A percentile compares a stretch with the other conserved stretches of the same genome.
Evolutionary conservation across 495 filamentous ascomycete genomes (phyloP).

Genomic region (Hyaloscypha bicolor): DNA sequence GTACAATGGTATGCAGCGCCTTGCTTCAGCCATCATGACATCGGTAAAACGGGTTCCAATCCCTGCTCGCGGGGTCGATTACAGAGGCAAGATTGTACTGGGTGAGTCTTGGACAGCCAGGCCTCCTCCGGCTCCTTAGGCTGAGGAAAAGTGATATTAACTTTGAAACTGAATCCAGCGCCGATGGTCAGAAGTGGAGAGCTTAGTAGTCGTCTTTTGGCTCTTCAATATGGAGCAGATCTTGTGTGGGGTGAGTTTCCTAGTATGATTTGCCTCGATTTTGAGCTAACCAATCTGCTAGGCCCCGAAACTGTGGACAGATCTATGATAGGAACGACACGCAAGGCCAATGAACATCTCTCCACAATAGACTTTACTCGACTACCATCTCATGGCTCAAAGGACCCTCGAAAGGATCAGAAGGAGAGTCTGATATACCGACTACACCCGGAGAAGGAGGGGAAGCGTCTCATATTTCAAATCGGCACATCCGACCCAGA

Average conservation of each 20-base stretch:
- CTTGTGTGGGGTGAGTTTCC: constrained; percentile 80
- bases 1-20: constrained; percentile 33
- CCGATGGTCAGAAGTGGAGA: constrained; percentile 98
- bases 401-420: constrained; percentile 42
- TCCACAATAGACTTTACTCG: constrained; percentile 82
- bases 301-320: constrained; percentile 92
- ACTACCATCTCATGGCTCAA: constrained; percentile 64
- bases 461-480: constrained; percentile 79
- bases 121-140: too few relatives aligned
- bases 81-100: constrained; percentile 88
- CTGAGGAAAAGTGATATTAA: not conserved
- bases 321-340: constrained; percentile 81
- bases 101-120: constrained; percentile 33
- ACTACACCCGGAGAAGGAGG: constrained; percentile 74
- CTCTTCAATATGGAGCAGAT: constrained; percentile 93
- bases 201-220: constrained; percentile 81
- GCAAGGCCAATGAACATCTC: constrained; percentile 72
- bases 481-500: constrained; percentile 83
- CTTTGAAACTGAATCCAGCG: constrained; percentile 42
- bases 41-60: constrained; percentile 72
- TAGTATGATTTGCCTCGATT: not conserved
- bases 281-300: constrained; percentile 32
- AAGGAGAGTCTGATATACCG: constrained; percentile 81
- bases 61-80: constrained; percentile 87
- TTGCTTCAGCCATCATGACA: constrained; percentile 52